Conservation (phyloP, 805 yeast genomes). For the Grigorovia transvaalensis region DNA sequence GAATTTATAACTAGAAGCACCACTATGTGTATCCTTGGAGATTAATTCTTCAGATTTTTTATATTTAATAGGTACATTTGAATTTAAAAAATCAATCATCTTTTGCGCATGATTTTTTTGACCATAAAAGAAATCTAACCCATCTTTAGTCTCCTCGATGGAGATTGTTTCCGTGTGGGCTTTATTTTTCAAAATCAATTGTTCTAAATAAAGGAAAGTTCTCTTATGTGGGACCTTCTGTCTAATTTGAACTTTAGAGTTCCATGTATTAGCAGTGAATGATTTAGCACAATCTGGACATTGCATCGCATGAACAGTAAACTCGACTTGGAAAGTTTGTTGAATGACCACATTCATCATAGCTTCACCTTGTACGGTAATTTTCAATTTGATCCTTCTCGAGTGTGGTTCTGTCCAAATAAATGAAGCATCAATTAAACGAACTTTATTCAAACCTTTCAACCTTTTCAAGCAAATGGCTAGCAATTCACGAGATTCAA, state of each 20-base stretch:
- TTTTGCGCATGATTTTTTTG: slow-evolving; percentile 85
- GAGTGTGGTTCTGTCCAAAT: slow-evolving; percentile 99
- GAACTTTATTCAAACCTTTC: slow-evolving; percentile 75
- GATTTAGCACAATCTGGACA: slow-evolving; percentile 98
- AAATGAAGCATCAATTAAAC: slow-evolving; percentile 86
- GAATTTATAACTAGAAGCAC: slow-evolving; percentile 78
- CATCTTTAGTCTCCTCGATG: slow-evolving; percentile 87
- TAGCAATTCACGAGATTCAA: slow-evolving; percentile 85
- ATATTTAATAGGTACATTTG: slow-evolving; percentile 74
- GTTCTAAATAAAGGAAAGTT: slow-evolving; percentile 92
- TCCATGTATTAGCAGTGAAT: slow-evolving; percentile 94
- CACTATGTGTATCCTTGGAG: slow-evolving; percentile 84
- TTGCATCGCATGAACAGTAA: slow-evolving; percentile 90
- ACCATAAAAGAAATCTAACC: slow-evolving; percentile 85
- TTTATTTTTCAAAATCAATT: slow-evolving; percentile 79
- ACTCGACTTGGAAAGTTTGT: slow-evolving; percentile 90
- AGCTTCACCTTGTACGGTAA: slow-evolving; percentile 96
- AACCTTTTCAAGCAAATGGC: slow-evolving; percentile 82
- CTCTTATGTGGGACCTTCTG: slow-evolving; percentile 97
- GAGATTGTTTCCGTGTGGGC: slow-evolving; percentile 92
- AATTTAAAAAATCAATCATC: slow-evolving; percentile 80
- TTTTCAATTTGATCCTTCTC: slow-evolving; percentile 78
- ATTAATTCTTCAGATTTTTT: slow-evolving; percentile 86
- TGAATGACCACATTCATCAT: slow-evolving; percentile 83
- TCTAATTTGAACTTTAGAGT: slow-evolving; percentile 93